phyloP scores from a whole-genome alignment of 495 filamentous ascomycete species.

The Xylaria sp. region DNA sequence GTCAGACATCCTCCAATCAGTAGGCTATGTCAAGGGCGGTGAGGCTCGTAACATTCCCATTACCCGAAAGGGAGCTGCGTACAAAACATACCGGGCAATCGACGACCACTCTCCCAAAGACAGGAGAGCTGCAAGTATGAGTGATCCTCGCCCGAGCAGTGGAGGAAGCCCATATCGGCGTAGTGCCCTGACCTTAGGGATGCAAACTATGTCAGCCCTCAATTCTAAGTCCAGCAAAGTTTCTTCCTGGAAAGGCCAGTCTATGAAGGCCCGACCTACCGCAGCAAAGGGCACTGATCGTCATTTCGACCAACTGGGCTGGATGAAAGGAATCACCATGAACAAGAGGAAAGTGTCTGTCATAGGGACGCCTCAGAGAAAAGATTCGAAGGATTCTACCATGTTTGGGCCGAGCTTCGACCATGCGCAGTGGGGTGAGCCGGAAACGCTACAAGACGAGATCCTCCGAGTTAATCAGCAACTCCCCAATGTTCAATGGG shows the following conservation, averaged over 20 bases:
- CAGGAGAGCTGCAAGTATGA: constrained; percentile 57
- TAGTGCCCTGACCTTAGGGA: constrained; percentile 53
- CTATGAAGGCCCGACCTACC: constrained; percentile 68
- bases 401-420: constrained; percentile 52
- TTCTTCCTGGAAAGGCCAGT: constrained; percentile 56
- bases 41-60: constrained; percentile 70
- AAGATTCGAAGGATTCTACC: constrained; percentile 50
- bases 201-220: constrained; percentile 48
- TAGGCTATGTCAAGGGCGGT: constrained; percentile 79
- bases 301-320: constrained; percentile 70
- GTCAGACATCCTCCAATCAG: constrained; percentile 65
- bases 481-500: constrained; percentile 84
- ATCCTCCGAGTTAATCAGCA: constrained; percentile 83
- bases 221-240: constrained; percentile 44
- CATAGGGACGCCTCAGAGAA: constrained; percentile 42
- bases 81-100: constrained; percentile 78
- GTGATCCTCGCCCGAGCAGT: constrained; percentile 54
- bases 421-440: constrained; percentile 70
- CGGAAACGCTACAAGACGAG: constrained; percentile 85
- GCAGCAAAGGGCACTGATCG: constrained; percentile 66
- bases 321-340: constrained; percentile 95
- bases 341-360: constrained; percentile 58
- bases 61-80: constrained; percentile 83
- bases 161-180: constrained; percentile 45
- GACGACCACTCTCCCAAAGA: constrained; percentile 58